phyloP scores from a whole-genome alignment of 1,139 yeast genomes.

The Blastobotrys aristatus region DNA sequence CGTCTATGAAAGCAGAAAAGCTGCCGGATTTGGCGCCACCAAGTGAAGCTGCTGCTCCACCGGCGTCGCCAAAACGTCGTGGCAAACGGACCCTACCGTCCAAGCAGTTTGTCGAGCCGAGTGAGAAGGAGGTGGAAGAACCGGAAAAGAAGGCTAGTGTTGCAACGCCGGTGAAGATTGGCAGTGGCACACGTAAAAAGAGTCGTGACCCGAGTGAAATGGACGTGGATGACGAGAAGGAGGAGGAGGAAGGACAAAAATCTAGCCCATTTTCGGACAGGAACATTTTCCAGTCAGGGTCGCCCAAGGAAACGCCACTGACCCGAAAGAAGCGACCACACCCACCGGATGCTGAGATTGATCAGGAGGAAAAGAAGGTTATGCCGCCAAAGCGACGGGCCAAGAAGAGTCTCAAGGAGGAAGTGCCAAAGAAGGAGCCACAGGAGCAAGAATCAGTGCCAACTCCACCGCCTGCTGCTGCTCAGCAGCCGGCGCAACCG shows the following conservation, averaged over 20 bases:
- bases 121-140: slow-evolving; percentile 10
- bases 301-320: slow-evolving; percentile 21
- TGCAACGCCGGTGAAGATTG: neutral
- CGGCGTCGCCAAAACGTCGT: slow-evolving; percentile 15
- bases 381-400: slow-evolving; percentile 15
- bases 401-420: slow-evolving; percentile 11
- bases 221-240: neutral
- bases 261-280: slow-evolving; percentile 37
- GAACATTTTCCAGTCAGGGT: slow-evolving; percentile 41
- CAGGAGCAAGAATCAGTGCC: neutral
- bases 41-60: neutral
- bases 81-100: slow-evolving; percentile 18
- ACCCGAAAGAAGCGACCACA: slow-evolving; percentile 18
- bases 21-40: slow-evolving; percentile 11
- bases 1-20: slow-evolving; percentile 1
- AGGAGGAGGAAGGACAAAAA: slow-evolving; percentile 7
- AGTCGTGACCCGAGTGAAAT: neutral
- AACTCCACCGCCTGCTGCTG: neutral
- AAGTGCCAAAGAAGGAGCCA: slow-evolving; percentile 6
- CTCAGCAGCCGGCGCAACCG: neutral
- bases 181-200: slow-evolving; percentile 1
- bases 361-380: slow-evolving; percentile 9
- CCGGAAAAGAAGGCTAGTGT: slow-evolving; percentile 1
- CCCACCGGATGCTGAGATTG: slow-evolving; percentile 8
- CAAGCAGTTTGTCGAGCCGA: slow-evolving; percentile 15